Conservation (phyloP, 139 green algal species). For the Coelastrella sp. region DNA sequence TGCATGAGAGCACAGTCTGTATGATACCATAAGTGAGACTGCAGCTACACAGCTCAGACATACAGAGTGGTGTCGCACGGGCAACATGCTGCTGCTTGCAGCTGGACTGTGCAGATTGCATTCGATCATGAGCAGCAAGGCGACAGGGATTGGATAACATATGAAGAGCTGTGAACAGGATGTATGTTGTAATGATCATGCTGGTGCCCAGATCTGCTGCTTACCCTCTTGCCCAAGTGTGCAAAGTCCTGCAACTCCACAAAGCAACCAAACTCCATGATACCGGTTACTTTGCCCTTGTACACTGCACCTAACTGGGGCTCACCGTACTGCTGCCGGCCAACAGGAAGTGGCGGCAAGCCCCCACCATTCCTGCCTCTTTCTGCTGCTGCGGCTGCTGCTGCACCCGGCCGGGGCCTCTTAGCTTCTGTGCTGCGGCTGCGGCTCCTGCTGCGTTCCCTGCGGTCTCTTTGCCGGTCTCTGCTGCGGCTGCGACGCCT, state of each 20-base stretch:
- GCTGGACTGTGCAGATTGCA: too few species aligned
- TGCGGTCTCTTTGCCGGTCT: background rate
- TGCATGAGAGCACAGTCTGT: too few species aligned
- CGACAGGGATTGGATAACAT: too few species aligned
- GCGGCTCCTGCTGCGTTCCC: conserved; percentile 19
- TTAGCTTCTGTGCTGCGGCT: background rate
- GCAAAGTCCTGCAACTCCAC: conserved; percentile 83
- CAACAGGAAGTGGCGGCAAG: conserved; percentile 21
- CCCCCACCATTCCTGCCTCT: background rate
- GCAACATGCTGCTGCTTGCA: too few species aligned
- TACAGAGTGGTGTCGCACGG: too few species aligned
- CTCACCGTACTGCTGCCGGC: conserved; percentile 51
- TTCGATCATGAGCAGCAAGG: too few species aligned
- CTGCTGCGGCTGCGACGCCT: background rate
- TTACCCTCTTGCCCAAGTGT: conserved; percentile 40
- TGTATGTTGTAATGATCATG: background rate
- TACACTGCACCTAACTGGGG: conserved; percentile 87
- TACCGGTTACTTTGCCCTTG: conserved; percentile 69
- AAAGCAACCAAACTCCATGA: conserved; percentile 98
- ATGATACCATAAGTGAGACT: too few species aligned
- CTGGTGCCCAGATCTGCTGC: background rate
- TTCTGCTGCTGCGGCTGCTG: conserved; percentile 28
- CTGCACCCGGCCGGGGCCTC: background rate
- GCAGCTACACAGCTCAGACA: too few species aligned
- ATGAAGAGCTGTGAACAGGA: background rate